A percentile compares a stretch with the other conserved stretches of the same genome.
Conservation (phyloP, 257 asterid genomes). For the Apocynum venetum region DNA sequence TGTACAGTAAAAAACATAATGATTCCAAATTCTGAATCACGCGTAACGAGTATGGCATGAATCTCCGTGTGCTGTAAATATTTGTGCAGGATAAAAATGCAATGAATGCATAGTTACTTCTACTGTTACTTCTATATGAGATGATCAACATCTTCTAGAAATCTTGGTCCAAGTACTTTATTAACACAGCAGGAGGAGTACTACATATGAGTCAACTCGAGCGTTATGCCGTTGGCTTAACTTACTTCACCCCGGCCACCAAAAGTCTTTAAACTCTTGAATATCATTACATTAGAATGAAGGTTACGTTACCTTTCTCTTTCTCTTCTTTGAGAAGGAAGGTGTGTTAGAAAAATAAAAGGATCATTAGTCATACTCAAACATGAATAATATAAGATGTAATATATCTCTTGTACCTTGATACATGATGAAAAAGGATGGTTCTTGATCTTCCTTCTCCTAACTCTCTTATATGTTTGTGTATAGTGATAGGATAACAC, state of each 20-base stretch:
- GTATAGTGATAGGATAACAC: too few species aligned
- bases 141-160: not conserved
- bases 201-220: not conserved
- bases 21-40: conserved; percentile 35
- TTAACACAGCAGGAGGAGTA: too few species aligned
- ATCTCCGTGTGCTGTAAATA: conserved; percentile 13
- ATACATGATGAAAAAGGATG: too few species aligned
- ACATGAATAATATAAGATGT: too few species aligned
- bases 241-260: conserved; percentile 12
- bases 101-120: too few species aligned
- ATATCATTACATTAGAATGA: not conserved
- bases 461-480: too few species aligned
- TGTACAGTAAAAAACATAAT: conserved; percentile 39
- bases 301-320: not conserved
- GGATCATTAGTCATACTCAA: too few species aligned
- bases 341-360: conserved; percentile 39
- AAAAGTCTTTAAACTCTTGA: conserved; percentile 5
- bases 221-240: conserved; percentile 5
- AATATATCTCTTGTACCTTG: too few species aligned
- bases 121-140: not conserved
- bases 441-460: too few species aligned
- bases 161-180: not conserved
- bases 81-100: not conserved
- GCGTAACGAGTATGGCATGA: not conserved
- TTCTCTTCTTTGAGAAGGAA: not conserved